Conservation (phyloP, 345 rosid species). For the Moricandia arvensis region DNA sequence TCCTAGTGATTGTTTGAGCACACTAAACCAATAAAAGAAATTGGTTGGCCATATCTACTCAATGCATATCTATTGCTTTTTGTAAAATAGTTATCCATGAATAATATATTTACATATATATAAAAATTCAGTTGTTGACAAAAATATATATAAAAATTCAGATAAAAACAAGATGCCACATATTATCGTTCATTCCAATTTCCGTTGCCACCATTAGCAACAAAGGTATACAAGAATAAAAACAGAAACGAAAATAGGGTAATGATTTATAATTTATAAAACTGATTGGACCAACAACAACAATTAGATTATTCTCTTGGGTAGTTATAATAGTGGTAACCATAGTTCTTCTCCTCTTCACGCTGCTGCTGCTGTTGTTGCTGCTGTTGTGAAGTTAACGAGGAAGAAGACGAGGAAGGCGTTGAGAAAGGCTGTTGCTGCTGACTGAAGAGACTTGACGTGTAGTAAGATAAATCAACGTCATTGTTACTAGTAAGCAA, state of each 20-base stretch:
- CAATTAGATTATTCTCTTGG: slow-evolving; percentile 31
- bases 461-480: slow-evolving; percentile 51
- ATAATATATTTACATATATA: not conserved
- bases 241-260: slow-evolving; percentile 3
- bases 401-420: slow-evolving; percentile 39
- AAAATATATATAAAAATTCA: not conserved
- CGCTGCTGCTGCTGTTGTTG: slow-evolving; percentile 19
- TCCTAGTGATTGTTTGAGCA: slow-evolving; percentile 4
- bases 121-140: not conserved
- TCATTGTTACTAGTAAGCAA: slow-evolving; percentile 69
- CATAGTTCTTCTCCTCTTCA: slow-evolving; percentile 29
- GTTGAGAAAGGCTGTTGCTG: slow-evolving; percentile 40
- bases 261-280: not conserved
- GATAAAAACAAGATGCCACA: slow-evolving; percentile 12
- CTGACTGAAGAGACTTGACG: slow-evolving; percentile 54
- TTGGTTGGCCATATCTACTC: not conserved
- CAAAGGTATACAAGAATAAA: not conserved
- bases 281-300: slow-evolving; percentile 4
- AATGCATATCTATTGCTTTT: slow-evolving; percentile 5
- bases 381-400: slow-evolving; percentile 16
- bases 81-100: not conserved
- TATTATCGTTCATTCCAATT: not conserved
- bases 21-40: not conserved
- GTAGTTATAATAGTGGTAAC: slow-evolving; percentile 31
- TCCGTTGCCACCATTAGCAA: not conserved